phyloP scores from a whole-genome alignment of 495 filamentous ascomycete species.

The Durotheca rogersii region DNA sequence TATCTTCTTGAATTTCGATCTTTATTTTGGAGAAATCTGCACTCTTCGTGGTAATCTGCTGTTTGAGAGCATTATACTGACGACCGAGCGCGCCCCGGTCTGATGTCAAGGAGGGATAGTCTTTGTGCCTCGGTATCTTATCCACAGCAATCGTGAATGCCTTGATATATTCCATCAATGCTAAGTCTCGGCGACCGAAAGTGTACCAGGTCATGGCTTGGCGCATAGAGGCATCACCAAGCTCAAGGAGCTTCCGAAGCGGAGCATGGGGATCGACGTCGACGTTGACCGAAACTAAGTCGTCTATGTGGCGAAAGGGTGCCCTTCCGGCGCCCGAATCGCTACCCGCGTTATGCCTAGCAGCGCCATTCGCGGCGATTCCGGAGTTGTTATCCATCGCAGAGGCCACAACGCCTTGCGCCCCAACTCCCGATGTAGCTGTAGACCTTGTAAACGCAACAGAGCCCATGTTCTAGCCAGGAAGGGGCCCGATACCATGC shows the following conservation, averaged over 20 bases:
- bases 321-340: conserved; percentile 30
- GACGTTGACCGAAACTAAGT: conserved; percentile 56
- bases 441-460: conserved; percentile 18
- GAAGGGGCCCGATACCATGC: background rate
- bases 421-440: conserved; percentile 2
- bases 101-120: conserved; percentile 55
- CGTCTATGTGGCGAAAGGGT: conserved; percentile 70
- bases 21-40: conserved; percentile 59
- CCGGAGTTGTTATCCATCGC: background rate
- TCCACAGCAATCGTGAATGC: conserved; percentile 75
- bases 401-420: conserved; percentile 6
- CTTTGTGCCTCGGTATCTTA: conserved; percentile 69
- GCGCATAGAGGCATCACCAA: conserved; percentile 50
- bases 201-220: conserved; percentile 54
- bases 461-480: conserved; percentile 27
- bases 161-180: conserved; percentile 69
- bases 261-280: conserved; percentile 47
- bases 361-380: background rate
- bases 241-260: conserved; percentile 51
- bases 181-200: conserved; percentile 53
- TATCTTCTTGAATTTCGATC: conserved; percentile 67
- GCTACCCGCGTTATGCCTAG: background rate
- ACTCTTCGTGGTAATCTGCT: conserved; percentile 46
- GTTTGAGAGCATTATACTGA: conserved; percentile 51
- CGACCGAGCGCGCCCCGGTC: conserved; percentile 48